phyloP scores from a whole-genome alignment of 176 grass and related monocot genomes.

The Juncus effusus region DNA sequence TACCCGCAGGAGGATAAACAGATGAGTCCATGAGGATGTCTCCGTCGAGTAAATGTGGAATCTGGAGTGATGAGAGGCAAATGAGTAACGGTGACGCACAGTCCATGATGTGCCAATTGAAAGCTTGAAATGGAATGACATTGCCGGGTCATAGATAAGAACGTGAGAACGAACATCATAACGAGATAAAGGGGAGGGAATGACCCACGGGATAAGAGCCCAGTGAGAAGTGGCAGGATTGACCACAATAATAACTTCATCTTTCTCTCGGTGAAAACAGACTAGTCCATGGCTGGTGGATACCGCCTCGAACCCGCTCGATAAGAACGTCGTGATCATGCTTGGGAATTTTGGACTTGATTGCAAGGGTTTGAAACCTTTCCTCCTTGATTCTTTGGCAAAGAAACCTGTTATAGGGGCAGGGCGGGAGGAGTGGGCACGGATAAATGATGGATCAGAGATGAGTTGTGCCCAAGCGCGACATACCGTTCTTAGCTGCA shows the following conservation, averaged over 20 bases:
- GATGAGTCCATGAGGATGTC: background rate
- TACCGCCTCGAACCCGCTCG: background rate
- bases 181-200: background rate
- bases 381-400: too few species aligned
- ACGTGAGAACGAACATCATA: too few species aligned
- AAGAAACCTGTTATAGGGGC: too few species aligned
- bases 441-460: too few species aligned
- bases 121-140: conserved; percentile 2
- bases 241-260: background rate
- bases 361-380: too few species aligned
- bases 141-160: background rate
- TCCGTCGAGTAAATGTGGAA: background rate
- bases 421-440: too few species aligned
- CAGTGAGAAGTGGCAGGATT: background rate
- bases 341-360: background rate
- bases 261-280: background rate
- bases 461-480: too few species aligned
- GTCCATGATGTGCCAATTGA: background rate
- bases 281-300: too few species aligned
- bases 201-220: background rate
- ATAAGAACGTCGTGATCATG: background rate
- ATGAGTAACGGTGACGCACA: too few species aligned
- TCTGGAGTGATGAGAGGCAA: too few species aligned
- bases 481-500: too few species aligned
- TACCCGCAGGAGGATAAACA: background rate